phyloP scores from a whole-genome alignment of 495 filamentous ascomycete genomes.

The Filosporella fistucella region DNA sequence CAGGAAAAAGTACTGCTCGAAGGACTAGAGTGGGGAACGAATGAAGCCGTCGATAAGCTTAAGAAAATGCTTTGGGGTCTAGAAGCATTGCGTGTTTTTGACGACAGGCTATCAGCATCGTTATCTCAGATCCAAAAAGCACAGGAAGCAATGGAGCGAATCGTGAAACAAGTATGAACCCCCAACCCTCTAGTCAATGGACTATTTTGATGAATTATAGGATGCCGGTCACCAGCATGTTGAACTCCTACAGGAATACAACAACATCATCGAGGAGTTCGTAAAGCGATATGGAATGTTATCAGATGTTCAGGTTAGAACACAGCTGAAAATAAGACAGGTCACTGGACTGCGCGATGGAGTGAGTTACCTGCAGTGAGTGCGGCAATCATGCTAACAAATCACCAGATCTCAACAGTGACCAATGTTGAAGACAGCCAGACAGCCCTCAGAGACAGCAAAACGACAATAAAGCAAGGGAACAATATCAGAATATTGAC shows the following conservation, averaged over 20 bases:
- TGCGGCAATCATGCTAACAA: no score
- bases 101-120: constrained; percentile 7
- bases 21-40: constrained; percentile 10
- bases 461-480: constrained; percentile 20
- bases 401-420: constrained; percentile 12
- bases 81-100: constrained; percentile 14
- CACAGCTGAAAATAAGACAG: constrained; percentile 16
- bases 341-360: constrained; percentile 18
- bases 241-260: constrained; percentile 12
- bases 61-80: constrained; percentile 17
- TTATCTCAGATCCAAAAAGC: constrained; percentile 12
- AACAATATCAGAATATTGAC: constrained; percentile 23
- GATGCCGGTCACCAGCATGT: constrained; percentile 10
- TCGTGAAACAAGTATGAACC: constrained; percentile 5
- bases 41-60: constrained; percentile 9
- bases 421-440: constrained; percentile 11
- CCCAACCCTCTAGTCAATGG: background rate
- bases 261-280: constrained; percentile 18
- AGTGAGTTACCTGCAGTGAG: no score
- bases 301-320: constrained; percentile 8
- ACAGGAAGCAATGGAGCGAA: constrained; percentile 6
- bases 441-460: constrained; percentile 13
- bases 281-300: constrained; percentile 17
- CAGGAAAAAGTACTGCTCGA: constrained; percentile 10
- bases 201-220: background rate